These are phyloP conservation scores for Posidonia australis DNA, from an alignment of 106 monocot species.

Conservation along the genomic window DNA sequence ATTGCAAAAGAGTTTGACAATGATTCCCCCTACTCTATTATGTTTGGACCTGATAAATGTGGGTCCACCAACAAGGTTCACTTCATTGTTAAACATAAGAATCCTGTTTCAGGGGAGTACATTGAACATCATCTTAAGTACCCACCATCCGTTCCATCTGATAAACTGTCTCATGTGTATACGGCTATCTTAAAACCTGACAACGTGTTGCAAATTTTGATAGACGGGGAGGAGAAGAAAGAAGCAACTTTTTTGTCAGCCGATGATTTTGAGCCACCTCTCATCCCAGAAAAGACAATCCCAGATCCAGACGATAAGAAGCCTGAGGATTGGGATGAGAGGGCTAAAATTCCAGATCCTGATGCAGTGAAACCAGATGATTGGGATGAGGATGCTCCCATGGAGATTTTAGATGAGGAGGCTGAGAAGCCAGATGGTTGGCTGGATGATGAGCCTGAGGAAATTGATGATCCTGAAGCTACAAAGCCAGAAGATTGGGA, in stretches of 20 bases:
- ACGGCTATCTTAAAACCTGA: constrained; percentile 65
- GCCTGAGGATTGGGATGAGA: constrained; percentile 92
- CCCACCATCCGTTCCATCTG: constrained; percentile 64
- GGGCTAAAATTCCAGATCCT: constrained; percentile 63
- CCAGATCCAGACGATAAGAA: constrained; percentile 86
- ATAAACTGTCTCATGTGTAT: constrained; percentile 69
- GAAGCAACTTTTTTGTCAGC: constrained; percentile 49
- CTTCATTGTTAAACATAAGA: constrained; percentile 72
- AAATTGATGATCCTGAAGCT: constrained; percentile 77
- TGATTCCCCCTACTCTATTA: constrained; percentile 77
- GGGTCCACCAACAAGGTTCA: constrained; percentile 72
- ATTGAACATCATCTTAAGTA: constrained; percentile 69
- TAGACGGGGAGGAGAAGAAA: constrained; percentile 87
- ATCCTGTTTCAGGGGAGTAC: constrained; percentile 53
- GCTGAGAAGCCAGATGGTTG: constrained; percentile 82
- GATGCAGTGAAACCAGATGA: constrained; percentile 83
- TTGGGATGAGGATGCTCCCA: constrained; percentile 89
- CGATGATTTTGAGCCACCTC: constrained; percentile 73
- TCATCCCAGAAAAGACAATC: constrained; percentile 68
- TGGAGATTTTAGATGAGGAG: constrained; percentile 71
- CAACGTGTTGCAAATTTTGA: constrained; percentile 53
- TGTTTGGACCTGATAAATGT: constrained; percentile 86
- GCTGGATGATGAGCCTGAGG: constrained; percentile 88
- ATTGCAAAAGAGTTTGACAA: constrained; percentile 60
- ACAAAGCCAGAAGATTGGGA: constrained; percentile 85